Conservation (phyloP, 345 rosid species). For the Rhodamnia rubescens region DNA sequence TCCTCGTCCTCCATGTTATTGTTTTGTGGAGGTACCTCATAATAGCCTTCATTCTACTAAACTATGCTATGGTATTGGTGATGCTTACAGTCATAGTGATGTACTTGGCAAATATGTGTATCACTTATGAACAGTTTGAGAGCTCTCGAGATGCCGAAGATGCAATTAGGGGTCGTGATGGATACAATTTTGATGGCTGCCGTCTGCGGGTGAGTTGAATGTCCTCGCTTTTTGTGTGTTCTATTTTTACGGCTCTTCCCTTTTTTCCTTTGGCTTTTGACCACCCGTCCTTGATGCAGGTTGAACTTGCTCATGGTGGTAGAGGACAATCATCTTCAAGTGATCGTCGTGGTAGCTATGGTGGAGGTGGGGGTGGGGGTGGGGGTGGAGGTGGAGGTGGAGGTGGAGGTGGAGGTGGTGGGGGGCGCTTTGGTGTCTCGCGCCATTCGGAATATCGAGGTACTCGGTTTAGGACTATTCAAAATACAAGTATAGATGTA, state of each 20-base stretch:
- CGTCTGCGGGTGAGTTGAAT: slow-evolving; percentile 28
- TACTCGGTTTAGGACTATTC: neutral
- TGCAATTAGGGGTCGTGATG: slow-evolving; percentile 54
- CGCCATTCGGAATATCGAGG: slow-evolving; percentile 95
- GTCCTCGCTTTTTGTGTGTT: neutral
- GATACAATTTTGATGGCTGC: slow-evolving; percentile 52
- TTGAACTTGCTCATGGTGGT: slow-evolving; percentile 99
- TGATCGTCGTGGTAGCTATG: slow-evolving; percentile 54
- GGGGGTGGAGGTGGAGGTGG: slow-evolving; percentile 56
- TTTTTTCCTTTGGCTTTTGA: neutral
- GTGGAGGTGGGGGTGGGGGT: slow-evolving; percentile 30
- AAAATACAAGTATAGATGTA: neutral
- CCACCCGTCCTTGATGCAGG: slow-evolving; percentile 29
- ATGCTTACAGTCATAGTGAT: neutral
- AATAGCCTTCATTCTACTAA: neutral
- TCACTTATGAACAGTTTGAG: slow-evolving; percentile 25
- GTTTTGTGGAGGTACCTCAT: slow-evolving; percentile 79
- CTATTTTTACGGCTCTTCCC: neutral
- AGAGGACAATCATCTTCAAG: slow-evolving; percentile 60
- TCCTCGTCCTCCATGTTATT: slow-evolving; percentile 91
- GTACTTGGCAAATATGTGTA: neutral
- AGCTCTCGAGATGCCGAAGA: slow-evolving; percentile 46
- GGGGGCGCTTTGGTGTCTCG: slow-evolving; percentile 49
- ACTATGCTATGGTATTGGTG: neutral
- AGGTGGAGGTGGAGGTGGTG: slow-evolving; percentile 10